These are phyloP conservation scores for Senecio squalidus DNA, from an alignment of 140 eudicot genomes.

Conservation along the genomic window DNA sequence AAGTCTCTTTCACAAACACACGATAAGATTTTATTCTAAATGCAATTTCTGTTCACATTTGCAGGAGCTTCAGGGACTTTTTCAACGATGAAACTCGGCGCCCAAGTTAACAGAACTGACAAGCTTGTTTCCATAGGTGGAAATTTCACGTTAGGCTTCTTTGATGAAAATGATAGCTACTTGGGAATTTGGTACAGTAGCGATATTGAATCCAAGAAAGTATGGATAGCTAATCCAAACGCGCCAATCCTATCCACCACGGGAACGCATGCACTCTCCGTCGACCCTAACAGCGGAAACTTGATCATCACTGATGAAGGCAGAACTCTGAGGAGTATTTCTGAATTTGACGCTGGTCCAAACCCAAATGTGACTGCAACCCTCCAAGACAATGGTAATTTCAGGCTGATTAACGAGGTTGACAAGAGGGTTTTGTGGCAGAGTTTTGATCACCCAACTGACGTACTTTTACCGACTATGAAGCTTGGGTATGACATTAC, in stretches of 20 bases:
- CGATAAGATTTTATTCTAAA: not conserved
- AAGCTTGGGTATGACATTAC: conserved; percentile 34
- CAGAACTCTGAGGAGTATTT: conserved; percentile 10
- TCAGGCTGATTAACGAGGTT: conserved; percentile 12
- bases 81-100: conserved; percentile 27
- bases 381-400: conserved; percentile 34
- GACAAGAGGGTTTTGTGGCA: conserved; percentile 36
- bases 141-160: conserved; percentile 39
- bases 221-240: conserved; percentile 48
- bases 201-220: not conserved
- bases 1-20: not conserved
- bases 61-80: not conserved
- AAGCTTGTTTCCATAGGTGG: conserved; percentile 29
- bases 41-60: not conserved
- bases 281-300: conserved; percentile 23
- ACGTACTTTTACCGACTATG: conserved; percentile 52
- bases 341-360: conserved; percentile 19
- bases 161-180: conserved; percentile 12
- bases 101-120: conserved; percentile 11
- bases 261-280: conserved; percentile 21
- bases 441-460: conserved; percentile 51
- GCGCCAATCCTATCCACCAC: conserved; percentile 17
- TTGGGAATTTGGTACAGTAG: conserved; percentile 45
- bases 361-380: conserved; percentile 22
- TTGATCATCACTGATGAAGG: conserved; percentile 15